Percentiles rank a stretch among this genome's conserved stretches.
Conservation (phyloP, 805 yeast genomes). For the Ascoidea rubescens region DNA sequence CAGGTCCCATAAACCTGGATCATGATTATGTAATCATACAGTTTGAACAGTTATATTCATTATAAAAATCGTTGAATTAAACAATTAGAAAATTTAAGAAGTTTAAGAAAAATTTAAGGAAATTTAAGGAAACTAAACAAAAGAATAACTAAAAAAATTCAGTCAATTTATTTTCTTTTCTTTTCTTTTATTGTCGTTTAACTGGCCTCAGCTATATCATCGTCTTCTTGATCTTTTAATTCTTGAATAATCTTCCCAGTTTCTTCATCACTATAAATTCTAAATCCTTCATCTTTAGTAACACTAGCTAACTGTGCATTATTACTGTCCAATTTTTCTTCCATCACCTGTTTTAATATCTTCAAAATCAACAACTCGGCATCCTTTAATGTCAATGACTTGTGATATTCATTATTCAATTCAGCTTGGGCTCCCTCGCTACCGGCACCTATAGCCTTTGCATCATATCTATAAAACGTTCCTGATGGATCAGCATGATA, state of each 20-base stretch:
- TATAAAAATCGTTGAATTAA: too few species aligned
- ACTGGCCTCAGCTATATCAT: constrained; percentile 20
- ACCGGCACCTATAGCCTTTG: constrained; percentile 98
- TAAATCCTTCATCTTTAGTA: constrained; percentile 75
- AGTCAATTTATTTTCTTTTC: too few species aligned
- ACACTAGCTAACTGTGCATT: constrained; percentile 94
- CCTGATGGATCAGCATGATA: constrained; percentile 99
- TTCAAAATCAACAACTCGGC: constrained; percentile 85
- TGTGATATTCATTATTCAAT: constrained; percentile 91
- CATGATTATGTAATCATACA: too few species aligned
- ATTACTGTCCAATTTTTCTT: constrained; percentile 88
- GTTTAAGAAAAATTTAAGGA: too few species aligned
- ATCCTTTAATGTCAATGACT: constrained; percentile 78
- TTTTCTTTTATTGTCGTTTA: too few species aligned
- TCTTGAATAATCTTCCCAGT: constrained; percentile 70
- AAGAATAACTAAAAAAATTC: too few species aligned
- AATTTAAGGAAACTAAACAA: too few species aligned
- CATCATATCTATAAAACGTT: constrained; percentile 93
- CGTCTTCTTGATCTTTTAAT: constrained; percentile 57
- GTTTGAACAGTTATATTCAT: too few species aligned
- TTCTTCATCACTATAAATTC: constrained; percentile 69
- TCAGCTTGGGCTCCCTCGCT: constrained; percentile 99
- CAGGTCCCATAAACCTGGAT: too few species aligned
- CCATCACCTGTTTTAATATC: constrained; percentile 96
- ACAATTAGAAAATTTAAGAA: too few species aligned